Conservation (phyloP, 805 yeast species). For the Kuraishia cidri region DNA sequence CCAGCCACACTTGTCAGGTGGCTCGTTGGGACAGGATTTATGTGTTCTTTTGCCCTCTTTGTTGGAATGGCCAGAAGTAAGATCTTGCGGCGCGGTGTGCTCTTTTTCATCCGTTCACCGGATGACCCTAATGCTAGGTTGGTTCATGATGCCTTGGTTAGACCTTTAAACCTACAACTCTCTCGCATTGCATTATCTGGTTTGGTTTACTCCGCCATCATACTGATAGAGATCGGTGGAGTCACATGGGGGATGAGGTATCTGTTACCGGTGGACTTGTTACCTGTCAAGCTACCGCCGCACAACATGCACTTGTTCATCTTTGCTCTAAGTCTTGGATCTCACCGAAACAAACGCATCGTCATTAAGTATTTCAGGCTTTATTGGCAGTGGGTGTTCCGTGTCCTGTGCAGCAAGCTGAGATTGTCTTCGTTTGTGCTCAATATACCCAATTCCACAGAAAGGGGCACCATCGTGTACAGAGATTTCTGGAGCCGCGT, state of each 20-base stretch:
- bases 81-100: constrained; percentile 79
- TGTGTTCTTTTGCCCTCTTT: constrained; percentile 80
- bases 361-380: constrained; percentile 12
- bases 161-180: constrained; percentile 65
- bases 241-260: constrained; percentile 42
- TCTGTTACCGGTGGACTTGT: constrained; percentile 17
- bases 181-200: constrained; percentile 68
- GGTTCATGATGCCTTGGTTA: constrained; percentile 77
- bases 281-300: constrained; percentile 11
- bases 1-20: too few relatives aligned
- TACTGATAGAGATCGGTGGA: constrained; percentile 65
- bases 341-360: constrained; percentile 21
- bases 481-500: constrained; percentile 37
- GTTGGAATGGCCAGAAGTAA: constrained; percentile 73
- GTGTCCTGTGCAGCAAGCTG: constrained; percentile 41
- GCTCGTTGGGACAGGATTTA: constrained; percentile 74
- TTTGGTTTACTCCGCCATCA: constrained; percentile 64
- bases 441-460: constrained; percentile 50
- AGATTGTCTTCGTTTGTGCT: constrained; percentile 78
- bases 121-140: constrained; percentile 88
- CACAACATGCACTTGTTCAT: constrained; percentile 6
- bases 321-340: neutral
- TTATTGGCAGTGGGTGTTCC: constrained; percentile 60
- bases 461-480: constrained; percentile 61
- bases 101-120: constrained; percentile 87